phyloP scores from a whole-genome alignment of 192 early-diverging fungal genomes.

The Coemansia sp. region DNA sequence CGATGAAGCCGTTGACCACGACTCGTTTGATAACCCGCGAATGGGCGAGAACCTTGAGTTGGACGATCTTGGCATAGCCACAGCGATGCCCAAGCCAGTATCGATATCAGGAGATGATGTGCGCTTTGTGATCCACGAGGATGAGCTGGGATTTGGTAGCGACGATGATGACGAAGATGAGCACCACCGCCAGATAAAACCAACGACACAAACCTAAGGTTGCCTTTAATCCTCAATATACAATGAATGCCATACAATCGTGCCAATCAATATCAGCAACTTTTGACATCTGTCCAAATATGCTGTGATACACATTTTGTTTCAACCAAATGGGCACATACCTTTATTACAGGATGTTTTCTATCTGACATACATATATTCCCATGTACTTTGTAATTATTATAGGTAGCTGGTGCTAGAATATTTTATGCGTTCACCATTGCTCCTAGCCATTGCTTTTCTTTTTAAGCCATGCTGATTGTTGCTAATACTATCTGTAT shows the following conservation, averaged over 20 bases:
- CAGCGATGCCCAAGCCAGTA: slow-evolving; percentile 5
- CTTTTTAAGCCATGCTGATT: background rate
- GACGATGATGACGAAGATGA: slow-evolving; percentile 20
- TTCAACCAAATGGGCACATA: too few species aligned
- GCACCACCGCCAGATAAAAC: slow-evolving; percentile 3
- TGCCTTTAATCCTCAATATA: too few species aligned
- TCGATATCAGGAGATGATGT: slow-evolving; percentile 38
- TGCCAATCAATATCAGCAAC: too few species aligned
- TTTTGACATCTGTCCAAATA: too few species aligned
- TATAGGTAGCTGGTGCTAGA: background rate
- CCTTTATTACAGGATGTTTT: too few species aligned
- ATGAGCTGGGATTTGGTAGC: slow-evolving; percentile 32
- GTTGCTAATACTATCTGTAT: background rate
- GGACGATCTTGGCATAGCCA: slow-evolving; percentile 21
- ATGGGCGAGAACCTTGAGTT: slow-evolving; percentile 56
- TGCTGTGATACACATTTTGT: too few species aligned
- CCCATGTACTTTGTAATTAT: background rate
- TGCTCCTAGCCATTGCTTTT: background rate
- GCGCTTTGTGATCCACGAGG: slow-evolving; percentile 51
- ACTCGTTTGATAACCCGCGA: slow-evolving; percentile 47
- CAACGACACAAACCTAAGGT: background rate
- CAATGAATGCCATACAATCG: too few species aligned
- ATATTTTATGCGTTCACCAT: background rate
- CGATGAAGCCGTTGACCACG: slow-evolving; percentile 37
- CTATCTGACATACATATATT: background rate